Conservation (phyloP, 768 basidiomycete genomes). For the Lentinula boryana region DNA sequence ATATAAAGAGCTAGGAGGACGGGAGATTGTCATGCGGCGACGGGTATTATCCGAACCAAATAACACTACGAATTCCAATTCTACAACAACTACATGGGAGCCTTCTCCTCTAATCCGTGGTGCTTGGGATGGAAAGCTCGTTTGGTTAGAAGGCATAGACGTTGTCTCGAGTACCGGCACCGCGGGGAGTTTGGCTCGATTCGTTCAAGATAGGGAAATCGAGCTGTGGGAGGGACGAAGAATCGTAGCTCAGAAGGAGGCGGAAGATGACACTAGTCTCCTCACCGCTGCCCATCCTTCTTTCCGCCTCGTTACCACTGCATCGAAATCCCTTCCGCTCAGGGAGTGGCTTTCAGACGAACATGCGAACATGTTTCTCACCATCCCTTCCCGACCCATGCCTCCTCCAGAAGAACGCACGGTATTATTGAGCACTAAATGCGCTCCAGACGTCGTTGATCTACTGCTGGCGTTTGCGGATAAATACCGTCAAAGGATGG, state of each 20-base stretch:
- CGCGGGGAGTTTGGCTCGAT: constrained; percentile 53
- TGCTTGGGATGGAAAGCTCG: constrained; percentile 48
- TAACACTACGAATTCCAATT: constrained; percentile 20
- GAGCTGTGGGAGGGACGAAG: constrained; percentile 64
- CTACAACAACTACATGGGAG: constrained; percentile 40
- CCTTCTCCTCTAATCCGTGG: constrained; percentile 50
- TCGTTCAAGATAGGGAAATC: constrained; percentile 55
- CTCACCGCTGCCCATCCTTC: constrained; percentile 49
- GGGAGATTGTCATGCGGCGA: constrained; percentile 60
- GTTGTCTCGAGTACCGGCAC: constrained; percentile 50
- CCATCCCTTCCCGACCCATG: constrained; percentile 59
- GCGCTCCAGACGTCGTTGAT: constrained; percentile 28
- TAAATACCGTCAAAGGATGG: constrained; percentile 42
- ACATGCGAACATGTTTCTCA: constrained; percentile 67
- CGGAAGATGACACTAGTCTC: constrained; percentile 30
- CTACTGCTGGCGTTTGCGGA: constrained; percentile 48
- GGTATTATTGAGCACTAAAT: constrained; percentile 47
- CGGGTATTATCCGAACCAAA: constrained; percentile 28
- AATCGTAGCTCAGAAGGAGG: constrained; percentile 43
- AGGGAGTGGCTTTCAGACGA: constrained; percentile 66
- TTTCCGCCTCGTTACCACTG: constrained; percentile 56
- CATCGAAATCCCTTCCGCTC: constrained; percentile 58
- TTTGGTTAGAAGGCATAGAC: constrained; percentile 58
- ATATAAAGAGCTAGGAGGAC: constrained; percentile 64
- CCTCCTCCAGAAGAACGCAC: constrained; percentile 39